phyloP scores from a whole-genome alignment of 331 rosid genomes.

The Malus hybrid region DNA sequence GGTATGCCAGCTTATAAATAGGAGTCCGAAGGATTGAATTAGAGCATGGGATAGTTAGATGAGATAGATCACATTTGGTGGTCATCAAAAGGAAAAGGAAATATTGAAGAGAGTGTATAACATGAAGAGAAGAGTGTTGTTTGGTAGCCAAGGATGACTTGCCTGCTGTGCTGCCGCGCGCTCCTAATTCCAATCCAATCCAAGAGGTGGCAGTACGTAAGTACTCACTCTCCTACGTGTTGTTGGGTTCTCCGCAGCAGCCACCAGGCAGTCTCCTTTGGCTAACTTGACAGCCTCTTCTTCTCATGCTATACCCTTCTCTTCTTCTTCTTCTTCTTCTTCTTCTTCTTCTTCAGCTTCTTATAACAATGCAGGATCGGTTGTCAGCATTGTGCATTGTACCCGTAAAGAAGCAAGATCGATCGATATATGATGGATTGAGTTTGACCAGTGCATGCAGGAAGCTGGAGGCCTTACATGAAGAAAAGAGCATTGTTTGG shows the following conservation, averaged over 20 bases:
- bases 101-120: background rate
- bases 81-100: background rate
- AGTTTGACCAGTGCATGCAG: too few species aligned
- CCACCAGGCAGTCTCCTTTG: background rate
- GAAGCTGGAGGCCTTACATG: slow-evolving; percentile 14
- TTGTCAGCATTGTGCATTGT: background rate
- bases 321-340: background rate
- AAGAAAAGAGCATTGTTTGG: background rate
- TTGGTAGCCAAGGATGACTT: slow-evolving; percentile 3
- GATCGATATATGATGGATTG: too few species aligned
- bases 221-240: too few species aligned
- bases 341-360: background rate
- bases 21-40: background rate
- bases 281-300: background rate
- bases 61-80: too few species aligned
- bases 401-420: too few species aligned
- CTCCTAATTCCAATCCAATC: background rate
- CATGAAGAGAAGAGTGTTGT: slow-evolving; percentile 16
- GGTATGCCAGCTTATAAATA: background rate
- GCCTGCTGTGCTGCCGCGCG: too few species aligned
- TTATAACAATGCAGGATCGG: too few species aligned
- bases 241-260: background rate
- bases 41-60: too few species aligned
- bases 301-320: background rate
- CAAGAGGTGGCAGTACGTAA: background rate